Evolutionary conservation across 768 basidiomycete genomes (phyloP), one percentile per base, ranked within the genome.

Genomic region (Cyclocybe aegerita): DNA sequence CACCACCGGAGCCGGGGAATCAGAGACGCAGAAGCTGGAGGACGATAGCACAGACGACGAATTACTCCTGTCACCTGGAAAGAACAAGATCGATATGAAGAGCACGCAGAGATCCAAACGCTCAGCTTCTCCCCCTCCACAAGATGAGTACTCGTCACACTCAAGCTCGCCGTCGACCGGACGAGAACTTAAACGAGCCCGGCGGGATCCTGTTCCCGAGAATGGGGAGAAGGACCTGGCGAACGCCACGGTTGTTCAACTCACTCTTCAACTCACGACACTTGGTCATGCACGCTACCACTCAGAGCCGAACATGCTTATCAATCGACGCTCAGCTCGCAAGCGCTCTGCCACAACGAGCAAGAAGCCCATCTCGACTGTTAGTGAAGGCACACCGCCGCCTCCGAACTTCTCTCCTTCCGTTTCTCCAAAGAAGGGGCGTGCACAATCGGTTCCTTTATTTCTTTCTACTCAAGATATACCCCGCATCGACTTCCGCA

Each of bases 391-490:
- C 44, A 53, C 55, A 30, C 53, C 58, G 17, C 58, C 51, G 39
- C 56, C 54, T 2, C 31, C 44, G 9, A 56, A 57, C 36, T 61
- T 65, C 23, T 60, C 59, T 37, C 16, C 49, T 5, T 44, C 47
- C 16, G 44, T 49, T 32, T 57, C 65, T 8, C 50, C 58, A 33
- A 72, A 67, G 53, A 48, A 46, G 39, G 62, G 60, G 40, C 70
- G 78, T 50, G 76, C 78, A 4, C 73, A 68, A 40, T 79, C 77
- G 32, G 75, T 80, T 2, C 77, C 77, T 11, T 49, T 76, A 32
- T 75, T 76, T 45, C 61, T 69, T 32, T 52, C 66, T 9, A 59
- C 60, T 29, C 50, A 55, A 8, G 52, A 65, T 11, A 48, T 69
- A 10, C 64, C 69, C 14, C 71, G 66, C 31, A 67, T 78, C 37